These are phyloP conservation scores for Albugo laibachii DNA, from an alignment of 352 stramenopile genomes.

Conservation along the genomic window DNA sequence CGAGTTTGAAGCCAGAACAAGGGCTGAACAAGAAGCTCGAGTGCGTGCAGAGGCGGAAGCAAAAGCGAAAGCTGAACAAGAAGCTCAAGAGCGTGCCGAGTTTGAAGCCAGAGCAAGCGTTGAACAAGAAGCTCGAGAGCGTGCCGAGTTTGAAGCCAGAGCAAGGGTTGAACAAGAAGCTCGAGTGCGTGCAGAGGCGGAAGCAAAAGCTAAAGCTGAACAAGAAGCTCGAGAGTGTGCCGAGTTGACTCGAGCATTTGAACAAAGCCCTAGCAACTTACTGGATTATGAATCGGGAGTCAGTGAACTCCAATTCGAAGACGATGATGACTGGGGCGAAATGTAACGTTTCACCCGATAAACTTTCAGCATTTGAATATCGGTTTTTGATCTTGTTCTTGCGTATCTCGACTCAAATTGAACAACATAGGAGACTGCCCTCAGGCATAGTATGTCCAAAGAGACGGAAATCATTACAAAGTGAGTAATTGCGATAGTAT, in stretches of 20 bases:
- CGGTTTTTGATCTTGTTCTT: too few species aligned
- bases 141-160: not conserved
- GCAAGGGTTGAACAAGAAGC: not conserved
- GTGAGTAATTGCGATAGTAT: too few species aligned
- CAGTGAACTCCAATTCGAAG: constrained; percentile 56
- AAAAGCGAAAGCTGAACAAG: constrained; percentile 8
- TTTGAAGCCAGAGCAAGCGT: constrained; percentile 14
- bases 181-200: not conserved
- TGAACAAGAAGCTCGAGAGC: constrained; percentile 14
- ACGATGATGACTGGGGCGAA: constrained; percentile 71
- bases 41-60: constrained; percentile 13
- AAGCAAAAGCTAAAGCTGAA: constrained; percentile 1
- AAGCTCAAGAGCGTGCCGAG: constrained; percentile 10
- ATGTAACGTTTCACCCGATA: constrained; percentile 46
- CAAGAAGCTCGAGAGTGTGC: not conserved
- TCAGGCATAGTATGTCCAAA: too few species aligned
- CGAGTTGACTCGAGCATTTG: not conserved
- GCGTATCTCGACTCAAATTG: too few species aligned
- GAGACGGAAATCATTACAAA: too few species aligned
- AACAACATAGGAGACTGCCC: too few species aligned
- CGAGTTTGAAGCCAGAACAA: not conserved
- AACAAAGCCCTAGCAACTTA: constrained; percentile 21
- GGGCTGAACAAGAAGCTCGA: constrained; percentile 5
- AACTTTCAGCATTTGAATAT: too few species aligned
- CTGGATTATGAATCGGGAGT: constrained; percentile 61